Evolutionary conservation across 2,329 filamentous ascomycete genomes (phyloP).

Genomic region (Dactylellina haptotyla): DNA sequence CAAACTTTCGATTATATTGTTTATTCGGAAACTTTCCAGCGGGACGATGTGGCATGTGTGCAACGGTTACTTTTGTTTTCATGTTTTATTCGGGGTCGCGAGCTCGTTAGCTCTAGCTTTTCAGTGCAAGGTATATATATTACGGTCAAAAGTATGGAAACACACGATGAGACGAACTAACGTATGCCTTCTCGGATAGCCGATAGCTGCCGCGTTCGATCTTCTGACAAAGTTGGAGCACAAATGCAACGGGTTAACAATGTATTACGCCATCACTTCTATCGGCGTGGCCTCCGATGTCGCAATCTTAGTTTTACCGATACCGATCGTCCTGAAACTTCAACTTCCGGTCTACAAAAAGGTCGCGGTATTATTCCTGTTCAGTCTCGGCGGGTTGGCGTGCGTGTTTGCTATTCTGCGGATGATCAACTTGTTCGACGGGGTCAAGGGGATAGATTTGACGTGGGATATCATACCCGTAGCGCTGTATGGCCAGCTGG

Average conservation of each 20-base stretch:
- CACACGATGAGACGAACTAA: not conserved
- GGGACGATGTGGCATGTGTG: slow-evolving; percentile 28
- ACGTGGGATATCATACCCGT: slow-evolving; percentile 39
- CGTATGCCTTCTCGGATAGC: not conserved
- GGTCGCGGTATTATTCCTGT: slow-evolving; percentile 21
- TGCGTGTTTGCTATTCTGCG: slow-evolving; percentile 33
- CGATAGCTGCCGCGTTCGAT: slow-evolving; percentile 27
- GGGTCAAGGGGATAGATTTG: slow-evolving; percentile 33
- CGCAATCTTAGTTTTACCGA: slow-evolving; percentile 27
- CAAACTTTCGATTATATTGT: slow-evolving; percentile 43
- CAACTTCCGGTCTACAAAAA: slow-evolving; percentile 36
- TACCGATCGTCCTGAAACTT: slow-evolving; percentile 25
- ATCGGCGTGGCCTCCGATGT: slow-evolving; percentile 36
- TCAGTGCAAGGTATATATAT: slow-evolving; percentile 31
- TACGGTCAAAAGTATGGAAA: not conserved
- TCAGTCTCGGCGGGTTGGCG: slow-evolving; percentile 28
- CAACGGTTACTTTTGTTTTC: slow-evolving; percentile 37
- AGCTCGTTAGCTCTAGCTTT: slow-evolving; percentile 39
- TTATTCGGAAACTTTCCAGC: slow-evolving; percentile 26
- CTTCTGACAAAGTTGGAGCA: slow-evolving; percentile 32
- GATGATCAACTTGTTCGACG: slow-evolving; percentile 35
- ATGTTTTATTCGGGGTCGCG: slow-evolving; percentile 26
- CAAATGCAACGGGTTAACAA: slow-evolving; percentile 14
- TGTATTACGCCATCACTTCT: slow-evolving; percentile 39
- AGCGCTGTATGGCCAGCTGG: slow-evolving; percentile 37